Evolutionary conservation across 2,329 filamentous ascomycete species (phyloP).

Genomic region (Leptographium flavum): DNA sequence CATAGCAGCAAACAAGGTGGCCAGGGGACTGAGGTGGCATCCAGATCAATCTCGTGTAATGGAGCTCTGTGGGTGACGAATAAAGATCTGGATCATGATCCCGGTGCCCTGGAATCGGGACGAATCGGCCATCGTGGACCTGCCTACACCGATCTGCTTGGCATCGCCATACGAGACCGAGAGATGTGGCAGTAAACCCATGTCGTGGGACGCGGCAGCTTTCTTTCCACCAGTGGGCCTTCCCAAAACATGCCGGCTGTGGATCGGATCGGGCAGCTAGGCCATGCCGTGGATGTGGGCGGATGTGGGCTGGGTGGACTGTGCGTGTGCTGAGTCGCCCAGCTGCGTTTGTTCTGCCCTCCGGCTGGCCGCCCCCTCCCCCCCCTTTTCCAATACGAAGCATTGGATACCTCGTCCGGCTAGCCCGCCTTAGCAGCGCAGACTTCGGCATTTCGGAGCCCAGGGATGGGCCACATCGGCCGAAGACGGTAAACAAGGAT

Average conservation of each 20-base stretch:
- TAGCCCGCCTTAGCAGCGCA: too few relatives aligned
- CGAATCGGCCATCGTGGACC: not conserved
- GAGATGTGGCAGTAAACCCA: not conserved
- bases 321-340: not conserved
- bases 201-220: not conserved
- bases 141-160: not conserved
- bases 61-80: not conserved
- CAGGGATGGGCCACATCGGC: too few relatives aligned
- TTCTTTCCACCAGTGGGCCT: not conserved
- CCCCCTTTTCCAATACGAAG: not conserved
- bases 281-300: not conserved
- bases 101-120: slow-evolving; percentile 1
- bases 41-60: not conserved
- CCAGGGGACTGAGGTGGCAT: not conserved
- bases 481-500: too few relatives aligned
- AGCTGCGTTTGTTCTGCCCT: not conserved
- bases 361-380: too few relatives aligned
- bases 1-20: not conserved
- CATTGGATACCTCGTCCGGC: too few relatives aligned
- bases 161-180: not conserved
- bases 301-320: not conserved
- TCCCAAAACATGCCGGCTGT: not conserved
- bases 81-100: not conserved
- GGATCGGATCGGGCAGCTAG: not conserved
- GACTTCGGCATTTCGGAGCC: too few relatives aligned